These are phyloP conservation scores for Endocladia muricata DNA, from an alignment of 31 red algal species.

Conservation along the genomic window DNA sequence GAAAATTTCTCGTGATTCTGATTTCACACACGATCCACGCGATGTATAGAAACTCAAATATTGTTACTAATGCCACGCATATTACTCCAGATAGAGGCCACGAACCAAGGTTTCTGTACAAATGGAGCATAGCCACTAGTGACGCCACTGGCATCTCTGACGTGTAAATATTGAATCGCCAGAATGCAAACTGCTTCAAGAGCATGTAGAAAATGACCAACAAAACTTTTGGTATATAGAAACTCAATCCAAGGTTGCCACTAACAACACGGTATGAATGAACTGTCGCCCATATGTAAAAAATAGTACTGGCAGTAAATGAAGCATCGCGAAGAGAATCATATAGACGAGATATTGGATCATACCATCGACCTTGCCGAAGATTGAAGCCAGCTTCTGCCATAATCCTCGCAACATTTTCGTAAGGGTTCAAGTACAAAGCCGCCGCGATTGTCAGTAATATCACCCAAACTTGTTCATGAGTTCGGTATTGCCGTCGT, in stretches of 20 bases:
- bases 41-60: constrained; percentile 39
- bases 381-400: constrained; percentile 35
- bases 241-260: constrained; percentile 39
- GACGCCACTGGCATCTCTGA: constrained; percentile 70
- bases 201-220: constrained; percentile 52
- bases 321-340: constrained; percentile 54
- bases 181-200: constrained; percentile 54
- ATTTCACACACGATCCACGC: constrained; percentile 59
- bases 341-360: constrained; percentile 63
- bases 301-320: constrained; percentile 64
- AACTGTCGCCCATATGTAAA: constrained; percentile 74
- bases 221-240: constrained; percentile 70
- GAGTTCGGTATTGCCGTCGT: constrained; percentile 40
- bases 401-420: constrained; percentile 57
- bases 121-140: constrained; percentile 58
- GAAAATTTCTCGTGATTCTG: constrained; percentile 40
- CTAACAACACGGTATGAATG: constrained; percentile 68
- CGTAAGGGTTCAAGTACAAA: constrained; percentile 65
- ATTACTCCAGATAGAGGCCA: constrained; percentile 59
- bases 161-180: constrained; percentile 55
- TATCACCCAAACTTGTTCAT: constrained; percentile 74
- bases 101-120: constrained; percentile 39
- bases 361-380: constrained; percentile 40
- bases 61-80: constrained; percentile 37
- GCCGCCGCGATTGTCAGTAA: constrained; percentile 55